phyloP scores from a whole-genome alignment of 164 flowering plant species.

The Chloranthus sessilifolius region DNA sequence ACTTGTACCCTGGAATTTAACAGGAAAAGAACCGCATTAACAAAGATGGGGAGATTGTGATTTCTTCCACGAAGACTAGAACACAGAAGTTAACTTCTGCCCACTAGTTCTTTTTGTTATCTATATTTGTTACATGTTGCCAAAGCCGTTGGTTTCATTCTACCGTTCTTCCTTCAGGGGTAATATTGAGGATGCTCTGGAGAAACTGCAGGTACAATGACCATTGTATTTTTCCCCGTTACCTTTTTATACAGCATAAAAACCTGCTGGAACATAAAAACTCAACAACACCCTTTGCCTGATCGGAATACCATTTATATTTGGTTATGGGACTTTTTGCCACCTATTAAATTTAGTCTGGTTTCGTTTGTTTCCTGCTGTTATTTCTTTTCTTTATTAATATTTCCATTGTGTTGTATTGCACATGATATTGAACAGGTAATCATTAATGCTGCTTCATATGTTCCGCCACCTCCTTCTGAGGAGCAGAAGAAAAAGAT shows the following conservation, averaged over 20 bases:
- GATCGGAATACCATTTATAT: no score
- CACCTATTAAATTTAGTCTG: no score
- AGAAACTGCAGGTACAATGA: slow-evolving; percentile 71
- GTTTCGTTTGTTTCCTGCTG: not conserved
- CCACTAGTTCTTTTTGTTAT: slow-evolving; percentile 12
- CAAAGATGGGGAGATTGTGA: slow-evolving; percentile 92
- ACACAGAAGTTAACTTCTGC: slow-evolving; percentile 69
- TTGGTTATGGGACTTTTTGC: no score
- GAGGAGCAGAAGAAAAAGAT: slow-evolving; percentile 88
- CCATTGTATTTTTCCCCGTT: not conserved
- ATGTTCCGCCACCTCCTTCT: slow-evolving; percentile 98
- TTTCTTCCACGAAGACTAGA: slow-evolving; percentile 93
- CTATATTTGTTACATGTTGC: slow-evolving; percentile 7
- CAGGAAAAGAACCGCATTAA: slow-evolving; percentile 97
- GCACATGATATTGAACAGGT: slow-evolving; percentile 58
- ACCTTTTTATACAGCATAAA: no score
- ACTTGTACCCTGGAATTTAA: slow-evolving; percentile 4
- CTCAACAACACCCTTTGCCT: no score
- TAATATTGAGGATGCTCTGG: slow-evolving; percentile 88
- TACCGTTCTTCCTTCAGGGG: slow-evolving; percentile 61
- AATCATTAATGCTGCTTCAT: slow-evolving; percentile 92
- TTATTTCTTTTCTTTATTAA: not conserved
- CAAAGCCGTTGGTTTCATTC: slow-evolving; percentile 17
- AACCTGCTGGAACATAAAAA: no score
- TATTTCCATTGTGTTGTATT: slow-evolving; percentile 2